Base-by-base conservation (phyloP, 257 asterid genomes). In the Solanum chiquidenum region DNA sequence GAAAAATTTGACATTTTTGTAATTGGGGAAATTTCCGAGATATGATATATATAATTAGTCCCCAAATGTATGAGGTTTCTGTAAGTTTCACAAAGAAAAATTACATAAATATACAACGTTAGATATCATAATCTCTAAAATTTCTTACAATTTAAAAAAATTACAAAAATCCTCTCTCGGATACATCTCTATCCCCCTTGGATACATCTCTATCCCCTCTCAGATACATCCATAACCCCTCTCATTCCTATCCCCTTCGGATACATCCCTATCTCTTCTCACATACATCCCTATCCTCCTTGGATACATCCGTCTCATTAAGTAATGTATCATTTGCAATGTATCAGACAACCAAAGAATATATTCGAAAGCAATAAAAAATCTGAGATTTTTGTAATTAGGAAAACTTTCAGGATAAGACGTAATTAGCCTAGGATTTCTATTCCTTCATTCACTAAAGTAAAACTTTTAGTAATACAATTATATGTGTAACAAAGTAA, bases 321-420 rank as follows among this genome's bases (percentile, higher is more conserved):
- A 52, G 62, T 18, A 52, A 52, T 52, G n/a, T 52, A 52, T 52
- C n/a, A 52, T 52, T 6, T 18, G 1, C 1, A 18, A 52, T 18
- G n/a, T 52, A 16, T 18, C 4, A 0, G 2, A 52, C 2, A 18
- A 52, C 0, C 62, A 52, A 52, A 0, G 0, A 52, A 18, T 18
- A 6, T 18, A 16, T 52, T 0, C 62, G 9, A 52, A 6, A 49
- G 60, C 10, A 18, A 52, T 52, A 2, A 52, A 52, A 52, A 18
- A 52, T 52, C 1, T 18, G 9, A 52, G 4, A 6, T 6, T 52
- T 52, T 52, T 52, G 4, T 52, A 52, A 52, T 52, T 2, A 0
- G n/a, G 0, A 1, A 52, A 18, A 6, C 4, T 52, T 52, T 18
- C 2, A 0, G n/a, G 0, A 16, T 18, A 52, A 9, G 0, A 52